A percentile compares a stretch with the other conserved stretches of the same genome.
Conservation (phyloP, 164 flowering plant genomes). For the Pachysandra terminalis region DNA sequence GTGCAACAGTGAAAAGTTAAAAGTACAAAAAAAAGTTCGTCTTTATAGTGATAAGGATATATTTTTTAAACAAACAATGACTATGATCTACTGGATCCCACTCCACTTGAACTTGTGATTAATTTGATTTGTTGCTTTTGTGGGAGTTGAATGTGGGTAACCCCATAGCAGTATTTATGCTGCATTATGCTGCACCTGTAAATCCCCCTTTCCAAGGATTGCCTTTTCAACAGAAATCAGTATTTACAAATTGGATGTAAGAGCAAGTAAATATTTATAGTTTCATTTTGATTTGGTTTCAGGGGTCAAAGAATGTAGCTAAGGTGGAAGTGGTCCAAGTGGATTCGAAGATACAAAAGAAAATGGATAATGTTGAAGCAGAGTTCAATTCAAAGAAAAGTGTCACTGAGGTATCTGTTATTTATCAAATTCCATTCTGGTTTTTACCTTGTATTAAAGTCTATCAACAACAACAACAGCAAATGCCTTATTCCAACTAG, state of each 20-base stretch:
- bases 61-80: too few relatives aligned
- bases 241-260: not conserved
- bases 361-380: conserved; percentile 31
- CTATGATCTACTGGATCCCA: too few relatives aligned
- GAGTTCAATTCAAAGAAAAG: conserved; percentile 33
- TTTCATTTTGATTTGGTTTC: conserved; percentile 13
- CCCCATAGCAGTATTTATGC: too few relatives aligned
- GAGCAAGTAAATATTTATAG: not conserved
- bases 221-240: not conserved
- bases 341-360: conserved; percentile 39
- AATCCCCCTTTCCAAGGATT: too few relatives aligned
- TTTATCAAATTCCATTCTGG: not conserved
- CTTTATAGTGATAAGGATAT: too few relatives aligned
- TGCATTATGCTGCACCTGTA: too few relatives aligned
- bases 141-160: too few relatives aligned
- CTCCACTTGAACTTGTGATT: too few relatives aligned
- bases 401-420: conserved; percentile 39
- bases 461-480: not conserved
- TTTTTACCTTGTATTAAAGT: not conserved
- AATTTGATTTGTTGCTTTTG: too few relatives aligned
- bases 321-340: conserved; percentile 36
- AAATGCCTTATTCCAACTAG: too few relatives aligned
- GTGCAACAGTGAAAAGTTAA: too few relatives aligned
- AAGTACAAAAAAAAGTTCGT: too few relatives aligned
- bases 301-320: conserved; percentile 29